Evolutionary conservation across 225 moss, liverwort and hornwort species (phyloP), one percentile per base, ranked within the genome.

Genomic region (Pseudoscleropodium purum): DNA sequence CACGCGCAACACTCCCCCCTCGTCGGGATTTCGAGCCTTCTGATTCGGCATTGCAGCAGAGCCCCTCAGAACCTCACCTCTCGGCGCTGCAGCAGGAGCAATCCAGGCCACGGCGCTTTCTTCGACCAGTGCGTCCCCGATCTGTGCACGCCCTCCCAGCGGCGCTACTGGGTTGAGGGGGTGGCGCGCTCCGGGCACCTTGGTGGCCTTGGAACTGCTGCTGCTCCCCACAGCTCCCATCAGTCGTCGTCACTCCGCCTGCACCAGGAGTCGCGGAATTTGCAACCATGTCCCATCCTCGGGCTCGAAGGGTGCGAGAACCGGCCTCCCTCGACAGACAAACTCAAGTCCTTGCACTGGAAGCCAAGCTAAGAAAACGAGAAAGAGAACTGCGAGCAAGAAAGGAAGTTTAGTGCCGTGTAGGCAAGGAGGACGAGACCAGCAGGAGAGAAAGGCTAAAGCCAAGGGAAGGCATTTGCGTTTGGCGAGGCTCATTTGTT

Each of bases 1-100:
- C 65, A 99, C 99, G 57, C 89, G 91, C 43, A 96, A 70, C 92
- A 93, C 94, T 81, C 82, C 73, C 25, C 62, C 52, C 51, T 72
- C 91, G 25, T 87, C 85, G 27, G 84, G 87, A n/a, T 72, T 21
- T 24, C 56, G 61, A 79, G 33, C 16, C 30, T 64, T 77, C 37
- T 29, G 49, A 63, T 69, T 85, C 85, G 52, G 74, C 87, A 69
- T 77, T 11, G 82, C 81, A 16, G 51, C 86, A 37, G 75, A 75
- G 47, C 57, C 70, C 36, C n/a, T 69, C 51, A 33, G 67, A 11
- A 67, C 65, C 39, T 82, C 85, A 60, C 72, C 91, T 83, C 88
- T 86, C 83, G 66, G 60, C 30, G 36, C 39, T 54, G 52, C 79
- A 66, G 87, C 67, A 56, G 79, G 41, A 78, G 47, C 69, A 30